These are phyloP conservation scores for Aureobasidium subglaciale DNA, from an alignment of 2,329 filamentous ascomycete species.

Conservation along the genomic window DNA sequence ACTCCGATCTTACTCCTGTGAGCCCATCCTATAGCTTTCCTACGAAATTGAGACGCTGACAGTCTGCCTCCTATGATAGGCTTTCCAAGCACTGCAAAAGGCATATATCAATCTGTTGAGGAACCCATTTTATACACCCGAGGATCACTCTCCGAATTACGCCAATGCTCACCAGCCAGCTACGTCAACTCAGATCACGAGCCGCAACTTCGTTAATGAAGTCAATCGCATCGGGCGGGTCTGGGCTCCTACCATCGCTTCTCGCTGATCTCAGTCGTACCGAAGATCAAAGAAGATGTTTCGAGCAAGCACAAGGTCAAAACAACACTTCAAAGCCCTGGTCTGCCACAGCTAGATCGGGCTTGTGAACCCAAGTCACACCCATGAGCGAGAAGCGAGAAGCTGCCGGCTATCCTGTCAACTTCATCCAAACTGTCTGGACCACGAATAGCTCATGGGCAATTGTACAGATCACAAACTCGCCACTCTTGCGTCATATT, in stretches of 20 bases:
- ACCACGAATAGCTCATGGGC: too few species aligned
- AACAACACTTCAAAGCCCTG: too few species aligned
- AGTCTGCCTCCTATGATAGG: slow-evolving; percentile 35
- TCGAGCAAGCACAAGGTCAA: too few species aligned
- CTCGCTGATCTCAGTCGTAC: background rate
- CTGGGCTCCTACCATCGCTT: slow-evolving; percentile 66
- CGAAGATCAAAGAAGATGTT: background rate
- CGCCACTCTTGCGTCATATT: too few species aligned
- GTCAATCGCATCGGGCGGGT: slow-evolving; percentile 77
- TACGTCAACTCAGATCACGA: slow-evolving; percentile 63
- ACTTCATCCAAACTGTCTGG: too few species aligned
- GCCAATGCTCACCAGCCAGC: slow-evolving; percentile 39
- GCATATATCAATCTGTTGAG: slow-evolving; percentile 83
- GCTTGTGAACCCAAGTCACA: too few species aligned
- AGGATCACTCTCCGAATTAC: slow-evolving; percentile 63
- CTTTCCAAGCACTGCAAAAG: slow-evolving; percentile 86
- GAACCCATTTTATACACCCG: slow-evolving; percentile 91
- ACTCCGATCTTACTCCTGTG: slow-evolving; percentile 81
- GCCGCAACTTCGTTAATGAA: slow-evolving; percentile 71
- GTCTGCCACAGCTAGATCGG: too few species aligned
- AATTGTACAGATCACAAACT: too few species aligned
- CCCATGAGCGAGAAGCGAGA: too few species aligned
- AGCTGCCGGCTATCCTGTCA: too few species aligned
- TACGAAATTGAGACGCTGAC: background rate
- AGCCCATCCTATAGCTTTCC: slow-evolving; percentile 23